A percentile compares a stretch with the other conserved stretches of the same genome.
Evolutionary conservation across 441 rosid genomes (phyloP).

Genomic region (Gossypium schwendimanii): DNA sequence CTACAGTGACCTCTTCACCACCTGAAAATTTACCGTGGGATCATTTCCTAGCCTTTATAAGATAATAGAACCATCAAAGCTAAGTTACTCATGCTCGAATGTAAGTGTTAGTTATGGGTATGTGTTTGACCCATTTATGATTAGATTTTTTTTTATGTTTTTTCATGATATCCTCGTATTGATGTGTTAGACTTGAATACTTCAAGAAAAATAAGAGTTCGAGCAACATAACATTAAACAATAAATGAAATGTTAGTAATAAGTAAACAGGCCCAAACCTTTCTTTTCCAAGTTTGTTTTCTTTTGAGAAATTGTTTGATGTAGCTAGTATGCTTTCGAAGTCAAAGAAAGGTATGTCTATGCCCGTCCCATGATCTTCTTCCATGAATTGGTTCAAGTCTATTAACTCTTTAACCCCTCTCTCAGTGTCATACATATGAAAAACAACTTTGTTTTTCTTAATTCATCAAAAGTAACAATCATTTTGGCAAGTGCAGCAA

Average conservation of each 20-base stretch:
- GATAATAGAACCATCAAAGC: neutral
- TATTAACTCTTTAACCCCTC: slow-evolving; percentile 17
- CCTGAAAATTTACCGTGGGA: neutral
- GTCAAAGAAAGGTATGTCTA: slow-evolving; percentile 29
- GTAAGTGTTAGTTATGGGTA: too few species aligned
- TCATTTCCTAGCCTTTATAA: neutral
- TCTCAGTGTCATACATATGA: slow-evolving; percentile 16
- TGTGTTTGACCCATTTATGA: too few species aligned
- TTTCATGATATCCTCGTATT: too few species aligned
- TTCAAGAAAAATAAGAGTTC: too few species aligned
- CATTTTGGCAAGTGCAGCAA: neutral
- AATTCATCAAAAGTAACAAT: neutral
- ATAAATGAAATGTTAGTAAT: neutral
- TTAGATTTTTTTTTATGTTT: too few species aligned
- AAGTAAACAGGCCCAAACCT: neutral
- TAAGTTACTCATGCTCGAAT: too few species aligned
- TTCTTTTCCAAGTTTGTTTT: neutral
- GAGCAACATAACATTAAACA: neutral
- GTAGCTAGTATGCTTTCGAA: slow-evolving; percentile 22
- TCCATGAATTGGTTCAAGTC: slow-evolving; percentile 12
- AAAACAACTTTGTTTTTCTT: slow-evolving; percentile 8
- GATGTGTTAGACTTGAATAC: too few species aligned
- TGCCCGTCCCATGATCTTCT: slow-evolving; percentile 24
- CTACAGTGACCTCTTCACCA: neutral
- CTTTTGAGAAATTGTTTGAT: neutral